Base-by-base conservation (phyloP, 495 filamentous ascomycete genomes). In the Hypoxylon lenormandii region DNA sequence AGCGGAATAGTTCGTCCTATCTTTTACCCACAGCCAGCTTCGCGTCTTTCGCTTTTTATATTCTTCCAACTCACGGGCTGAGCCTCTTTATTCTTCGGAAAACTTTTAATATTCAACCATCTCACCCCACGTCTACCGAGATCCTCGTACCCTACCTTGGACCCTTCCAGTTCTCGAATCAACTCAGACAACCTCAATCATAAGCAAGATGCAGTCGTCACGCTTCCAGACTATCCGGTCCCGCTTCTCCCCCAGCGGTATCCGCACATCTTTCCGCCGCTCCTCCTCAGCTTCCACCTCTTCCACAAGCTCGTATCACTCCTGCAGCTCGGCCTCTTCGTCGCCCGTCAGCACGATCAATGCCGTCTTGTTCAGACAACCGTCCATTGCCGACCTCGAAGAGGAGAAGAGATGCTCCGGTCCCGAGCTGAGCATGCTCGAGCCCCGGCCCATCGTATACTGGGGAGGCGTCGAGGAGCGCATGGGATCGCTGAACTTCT, bases 391-490 rank as follows among this genome's bases (percentile, higher is more conserved):
- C 23, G 78, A 82, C 68, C 59, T 83, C 28, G 79, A 81, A 52
- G 80, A 80, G 54, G 84, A 87, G 72, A 80, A 80, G 67, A 77
- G 78, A 67, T 73, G 65, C 69, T 81, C 81, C 45, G 76, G 75
- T 16, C 70, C 62, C 42, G 83, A 84, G 58, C 72, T 84, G 2
- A 78, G 77, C 72, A 77, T 87, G 37, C 78, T 87, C 19, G 84
- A 87, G 75, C 84, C 84, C 21, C 70, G 84, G 53, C 84, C 84
- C 42, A 79, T 84, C 43, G 80, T 82, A 16, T 83, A 82, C 74
- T 86, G 84, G 76, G 84, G 81, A 64, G 82, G 84, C 22, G 72
- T 86, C 37, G 84, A 84, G 74, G 84, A 85, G 76, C 74, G 83
- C 47, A 84, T 85, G 80, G 74, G 76, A 45, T 73, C 68, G 7